phyloP scores from a whole-genome alignment of 768 basidiomycete species.

The Tylopilus vinaceipallidus region DNA sequence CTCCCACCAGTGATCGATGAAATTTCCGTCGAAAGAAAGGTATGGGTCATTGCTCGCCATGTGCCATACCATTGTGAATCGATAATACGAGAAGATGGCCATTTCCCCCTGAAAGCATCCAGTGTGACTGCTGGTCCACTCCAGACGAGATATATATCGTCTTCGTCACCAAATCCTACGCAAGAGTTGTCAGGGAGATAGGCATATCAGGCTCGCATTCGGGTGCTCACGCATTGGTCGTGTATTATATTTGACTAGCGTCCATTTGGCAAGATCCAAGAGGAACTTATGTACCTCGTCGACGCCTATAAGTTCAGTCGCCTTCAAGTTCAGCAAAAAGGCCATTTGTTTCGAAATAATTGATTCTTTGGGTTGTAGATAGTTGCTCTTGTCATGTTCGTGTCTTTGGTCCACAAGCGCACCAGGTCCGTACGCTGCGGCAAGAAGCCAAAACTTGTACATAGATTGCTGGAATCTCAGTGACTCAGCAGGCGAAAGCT shows the following conservation, averaged over 20 bases:
- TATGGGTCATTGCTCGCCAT: slow-evolving; percentile 11
- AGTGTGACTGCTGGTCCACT: slow-evolving; percentile 11
- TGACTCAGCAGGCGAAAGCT: slow-evolving; percentile 33
- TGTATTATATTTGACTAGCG: slow-evolving; percentile 1
- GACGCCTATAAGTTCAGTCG: slow-evolving; percentile 22
- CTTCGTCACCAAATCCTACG: neutral
- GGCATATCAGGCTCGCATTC: neutral
- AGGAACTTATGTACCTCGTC: slow-evolving; percentile 20
- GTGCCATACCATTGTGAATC: slow-evolving; percentile 3
- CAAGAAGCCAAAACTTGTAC: slow-evolving; percentile 30
- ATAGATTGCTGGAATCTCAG: slow-evolving; percentile 28
- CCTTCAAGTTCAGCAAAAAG: slow-evolving; percentile 9
- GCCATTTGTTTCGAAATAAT: slow-evolving; percentile 3
- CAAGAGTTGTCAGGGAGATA: neutral
- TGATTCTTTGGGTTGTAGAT: slow-evolving; percentile 4
- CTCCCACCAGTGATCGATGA: neutral
- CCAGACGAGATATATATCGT: slow-evolving; percentile 14
- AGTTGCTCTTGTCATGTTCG: neutral
- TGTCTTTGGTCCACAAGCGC: neutral
- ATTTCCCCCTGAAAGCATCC: slow-evolving; percentile 9
- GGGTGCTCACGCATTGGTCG: neutral
- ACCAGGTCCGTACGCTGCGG: slow-evolving; percentile 6
- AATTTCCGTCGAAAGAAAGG: slow-evolving; percentile 2
- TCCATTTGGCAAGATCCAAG: slow-evolving; percentile 16
- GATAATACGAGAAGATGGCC: slow-evolving; percentile 1